These are phyloP conservation scores for Sporothrix luriei DNA, from an alignment of 2,329 filamentous ascomycete genomes.

Conservation along the genomic window DNA sequence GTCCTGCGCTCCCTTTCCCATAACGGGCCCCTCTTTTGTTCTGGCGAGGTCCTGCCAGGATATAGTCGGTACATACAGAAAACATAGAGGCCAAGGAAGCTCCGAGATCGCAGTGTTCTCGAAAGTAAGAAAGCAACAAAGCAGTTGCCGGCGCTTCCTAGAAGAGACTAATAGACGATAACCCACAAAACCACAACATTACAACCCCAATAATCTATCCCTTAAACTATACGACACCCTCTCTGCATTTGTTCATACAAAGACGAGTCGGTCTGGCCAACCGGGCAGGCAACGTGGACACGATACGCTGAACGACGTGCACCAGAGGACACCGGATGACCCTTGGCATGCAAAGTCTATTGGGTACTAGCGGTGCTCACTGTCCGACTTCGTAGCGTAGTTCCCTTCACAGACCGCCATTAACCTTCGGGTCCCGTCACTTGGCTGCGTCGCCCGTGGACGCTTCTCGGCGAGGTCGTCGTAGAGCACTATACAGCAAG, in stretches of 20 bases:
- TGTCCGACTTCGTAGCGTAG: not conserved
- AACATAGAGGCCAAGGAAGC: not conserved
- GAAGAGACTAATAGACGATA: too few species aligned
- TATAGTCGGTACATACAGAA: too few species aligned
- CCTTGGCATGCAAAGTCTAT: slow-evolving; percentile 19
- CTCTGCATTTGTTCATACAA: too few species aligned
- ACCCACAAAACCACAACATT: too few species aligned
- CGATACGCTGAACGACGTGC: not conserved
- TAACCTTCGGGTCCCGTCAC: not conserved
- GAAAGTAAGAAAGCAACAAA: not conserved
- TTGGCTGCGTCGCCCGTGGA: not conserved
- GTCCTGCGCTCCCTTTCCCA: not conserved
- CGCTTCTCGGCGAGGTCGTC: not conserved
- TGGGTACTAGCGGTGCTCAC: not conserved
- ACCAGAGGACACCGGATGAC: not conserved
- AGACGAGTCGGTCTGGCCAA: too few species aligned
- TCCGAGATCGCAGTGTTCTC: slow-evolving; percentile 7
- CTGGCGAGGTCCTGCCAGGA: too few species aligned
- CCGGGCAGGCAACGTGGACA: not conserved
- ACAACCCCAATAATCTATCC: too few species aligned
- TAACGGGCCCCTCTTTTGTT: slow-evolving; percentile 10
- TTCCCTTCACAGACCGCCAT: not conserved
- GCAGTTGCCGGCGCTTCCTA: not conserved
- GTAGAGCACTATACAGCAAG: not conserved
- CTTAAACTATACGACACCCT: too few species aligned